Percentiles rank a stretch among this genome's conserved stretches.
Conservation (phyloP, 2,329 filamentous ascomycete genomes). For the Hirsutella thompsonii region DNA sequence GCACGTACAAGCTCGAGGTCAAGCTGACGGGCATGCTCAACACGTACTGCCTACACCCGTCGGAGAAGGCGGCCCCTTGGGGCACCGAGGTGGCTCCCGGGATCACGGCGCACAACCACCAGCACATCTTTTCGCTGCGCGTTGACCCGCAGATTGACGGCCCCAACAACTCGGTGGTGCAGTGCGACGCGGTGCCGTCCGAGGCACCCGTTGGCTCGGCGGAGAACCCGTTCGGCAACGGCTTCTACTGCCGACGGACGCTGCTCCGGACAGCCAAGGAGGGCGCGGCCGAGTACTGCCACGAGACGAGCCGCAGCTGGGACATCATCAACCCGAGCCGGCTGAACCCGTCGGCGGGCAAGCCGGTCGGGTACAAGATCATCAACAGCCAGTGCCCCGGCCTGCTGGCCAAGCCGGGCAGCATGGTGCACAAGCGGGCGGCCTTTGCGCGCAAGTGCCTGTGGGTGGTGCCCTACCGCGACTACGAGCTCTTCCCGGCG, state of each 20-base stretch:
- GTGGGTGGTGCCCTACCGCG: conserved; percentile 28
- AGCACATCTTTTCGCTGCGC: conserved; percentile 56
- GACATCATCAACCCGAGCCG: conserved; percentile 28
- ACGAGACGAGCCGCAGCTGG: conserved; percentile 14
- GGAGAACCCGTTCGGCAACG: conserved; percentile 64
- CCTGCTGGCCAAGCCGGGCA: conserved; percentile 27
- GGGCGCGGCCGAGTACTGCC: conserved; percentile 11
- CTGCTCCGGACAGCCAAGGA: conserved; percentile 11
- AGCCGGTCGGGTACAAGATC: conserved; percentile 32
- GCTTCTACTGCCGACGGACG: conserved; percentile 38
- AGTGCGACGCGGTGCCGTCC: conserved; percentile 53
- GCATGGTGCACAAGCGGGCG: conserved; percentile 23
- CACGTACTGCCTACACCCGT: conserved; percentile 26
- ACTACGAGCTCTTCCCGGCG: conserved; percentile 28
- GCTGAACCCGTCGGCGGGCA: conserved; percentile 26
- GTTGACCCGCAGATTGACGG: conserved; percentile 55
- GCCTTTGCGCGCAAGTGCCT: conserved; percentile 28
- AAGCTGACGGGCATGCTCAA: conserved; percentile 38
- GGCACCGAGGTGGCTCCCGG: conserved; percentile 53
- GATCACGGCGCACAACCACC: conserved; percentile 54
- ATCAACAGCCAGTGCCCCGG: conserved; percentile 31
- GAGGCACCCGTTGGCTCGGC: conserved; percentile 49
- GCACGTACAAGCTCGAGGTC: conserved; percentile 50
- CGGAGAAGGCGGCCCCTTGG: conserved; percentile 26
- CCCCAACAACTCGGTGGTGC: conserved; percentile 49